These are phyloP conservation scores for Stramenopiles sp. DNA, from an alignment of 352 stramenopile species.

Conservation along the genomic window DNA sequence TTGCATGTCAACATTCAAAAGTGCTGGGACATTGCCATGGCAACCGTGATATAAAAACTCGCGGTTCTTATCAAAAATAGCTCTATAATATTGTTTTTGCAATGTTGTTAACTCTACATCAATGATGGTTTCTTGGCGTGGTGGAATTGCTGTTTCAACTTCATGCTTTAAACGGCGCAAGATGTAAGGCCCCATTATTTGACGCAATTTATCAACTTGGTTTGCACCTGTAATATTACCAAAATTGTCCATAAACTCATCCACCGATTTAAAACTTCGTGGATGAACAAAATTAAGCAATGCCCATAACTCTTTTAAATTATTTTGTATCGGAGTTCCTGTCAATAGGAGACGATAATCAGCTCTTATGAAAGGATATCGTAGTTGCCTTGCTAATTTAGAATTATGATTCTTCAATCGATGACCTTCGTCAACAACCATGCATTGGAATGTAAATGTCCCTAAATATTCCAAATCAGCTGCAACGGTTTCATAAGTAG, in stretches of 20 bases:
- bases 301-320: conserved; percentile 2
- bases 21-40: conserved; percentile 51
- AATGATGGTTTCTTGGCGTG: conserved; percentile 86
- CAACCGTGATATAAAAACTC: conserved; percentile 73
- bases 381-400: not conserved
- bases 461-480: conserved; percentile 30
- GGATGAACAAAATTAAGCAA: conserved; percentile 25
- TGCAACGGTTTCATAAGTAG: conserved; percentile 86
- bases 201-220: not conserved
- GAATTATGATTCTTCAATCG: conserved; percentile 9
- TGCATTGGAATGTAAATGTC: conserved; percentile 1
- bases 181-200: not conserved
- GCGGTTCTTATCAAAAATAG: conserved; percentile 98
- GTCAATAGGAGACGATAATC: conserved; percentile 75
- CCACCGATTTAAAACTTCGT: conserved; percentile 1
- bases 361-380: conserved; percentile 30
- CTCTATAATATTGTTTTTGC: conserved; percentile 98
- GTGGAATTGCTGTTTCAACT: conserved; percentile 80
- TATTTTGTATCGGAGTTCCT: conserved; percentile 49
- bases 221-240: conserved; percentile 15
- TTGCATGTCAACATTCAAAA: conserved; percentile 99
- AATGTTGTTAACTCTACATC: conserved; percentile 87
- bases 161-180: conserved; percentile 19
- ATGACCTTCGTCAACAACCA: conserved; percentile 1
- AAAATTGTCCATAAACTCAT: conserved; percentile 7